These are phyloP conservation scores for Erysimum cheiri DNA, from an alignment of 441 rosid species.

Conservation along the genomic window DNA sequence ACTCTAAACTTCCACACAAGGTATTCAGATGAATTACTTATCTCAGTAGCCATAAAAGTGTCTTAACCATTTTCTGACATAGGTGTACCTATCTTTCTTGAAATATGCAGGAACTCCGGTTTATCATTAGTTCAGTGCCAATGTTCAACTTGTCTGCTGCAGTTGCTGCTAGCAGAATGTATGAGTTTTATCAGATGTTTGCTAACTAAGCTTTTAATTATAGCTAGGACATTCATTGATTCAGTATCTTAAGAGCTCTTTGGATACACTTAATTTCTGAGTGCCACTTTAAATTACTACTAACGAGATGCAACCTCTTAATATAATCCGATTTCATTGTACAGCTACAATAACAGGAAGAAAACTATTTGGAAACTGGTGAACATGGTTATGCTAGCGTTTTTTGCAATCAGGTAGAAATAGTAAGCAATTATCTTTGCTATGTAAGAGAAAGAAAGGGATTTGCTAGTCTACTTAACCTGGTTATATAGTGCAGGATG, in stretches of 20 bases:
- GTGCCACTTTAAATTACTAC: conserved; percentile 21
- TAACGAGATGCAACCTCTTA: background rate
- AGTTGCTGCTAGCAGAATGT: conserved; percentile 89
- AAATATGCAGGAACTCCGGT: conserved; percentile 87
- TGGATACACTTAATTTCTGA: conserved; percentile 11
- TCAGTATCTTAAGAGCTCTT: conserved; percentile 15
- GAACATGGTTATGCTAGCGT: conserved; percentile 66
- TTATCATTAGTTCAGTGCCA: conserved; percentile 90
- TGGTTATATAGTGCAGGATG: conserved; percentile 82
- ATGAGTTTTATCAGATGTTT: conserved; percentile 38
- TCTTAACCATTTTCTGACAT: conserved; percentile 22
- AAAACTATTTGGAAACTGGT: conserved; percentile 80
- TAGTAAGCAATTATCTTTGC: conserved; percentile 31
- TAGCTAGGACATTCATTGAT: conserved; percentile 22
- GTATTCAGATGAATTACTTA: conserved; percentile 47
- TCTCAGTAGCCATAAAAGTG: conserved; percentile 34
- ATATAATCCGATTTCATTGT: conserved; percentile 31
- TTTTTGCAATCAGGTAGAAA: conserved; percentile 72
- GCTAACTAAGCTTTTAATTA: conserved; percentile 35
- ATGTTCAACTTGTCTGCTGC: conserved; percentile 95
- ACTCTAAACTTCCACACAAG: conserved; percentile 99
- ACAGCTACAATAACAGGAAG: conserved; percentile 89
- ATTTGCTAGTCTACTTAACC: conserved; percentile 35
- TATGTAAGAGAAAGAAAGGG: conserved; percentile 32
- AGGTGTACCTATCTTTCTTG: conserved; percentile 21